phyloP scores from a whole-genome alignment of 192 early-diverging fungal genomes.

The Linnemannia schmuckeri region DNA sequence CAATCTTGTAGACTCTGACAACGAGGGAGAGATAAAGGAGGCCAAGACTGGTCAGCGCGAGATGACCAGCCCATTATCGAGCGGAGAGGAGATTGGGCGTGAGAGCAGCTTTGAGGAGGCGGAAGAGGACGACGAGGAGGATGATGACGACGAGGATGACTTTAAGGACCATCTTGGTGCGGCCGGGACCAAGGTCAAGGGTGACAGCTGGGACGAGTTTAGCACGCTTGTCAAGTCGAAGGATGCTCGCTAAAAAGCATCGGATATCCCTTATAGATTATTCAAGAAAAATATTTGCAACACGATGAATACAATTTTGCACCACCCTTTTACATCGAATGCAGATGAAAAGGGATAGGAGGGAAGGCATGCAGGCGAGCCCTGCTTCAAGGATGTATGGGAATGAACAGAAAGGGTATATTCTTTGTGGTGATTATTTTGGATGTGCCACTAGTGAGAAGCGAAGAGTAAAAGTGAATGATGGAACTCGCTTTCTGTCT shows the following conservation, averaged over 20 bases:
- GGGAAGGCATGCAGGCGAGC: neutral
- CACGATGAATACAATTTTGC: neutral
- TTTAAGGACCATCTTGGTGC: slow-evolving; percentile 31
- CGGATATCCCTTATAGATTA: neutral
- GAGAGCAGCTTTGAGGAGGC: slow-evolving; percentile 52
- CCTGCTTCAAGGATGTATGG: neutral
- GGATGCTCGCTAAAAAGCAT: slow-evolving; percentile 2
- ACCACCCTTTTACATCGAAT: neutral
- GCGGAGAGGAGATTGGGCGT: slow-evolving; percentile 52
- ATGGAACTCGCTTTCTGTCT: neutral
- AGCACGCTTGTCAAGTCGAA: slow-evolving; percentile 41
- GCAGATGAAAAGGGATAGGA: neutral
- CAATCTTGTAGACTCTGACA: slow-evolving; percentile 1
- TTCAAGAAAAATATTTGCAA: neutral
- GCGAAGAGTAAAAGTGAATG: neutral
- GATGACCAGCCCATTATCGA: slow-evolving; percentile 33
- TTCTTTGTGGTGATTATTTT: too few species aligned
- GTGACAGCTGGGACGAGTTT: slow-evolving; percentile 52
- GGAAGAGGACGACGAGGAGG: slow-evolving; percentile 28
- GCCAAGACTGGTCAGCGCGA: neutral
- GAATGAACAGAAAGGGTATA: neutral
- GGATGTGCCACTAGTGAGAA: too few species aligned
- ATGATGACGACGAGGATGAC: slow-evolving; percentile 29
- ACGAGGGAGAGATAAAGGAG: slow-evolving; percentile 16
- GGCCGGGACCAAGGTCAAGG: slow-evolving; percentile 30